phyloP scores from a whole-genome alignment of 768 basidiomycete species.

The Russula sp. region DNA sequence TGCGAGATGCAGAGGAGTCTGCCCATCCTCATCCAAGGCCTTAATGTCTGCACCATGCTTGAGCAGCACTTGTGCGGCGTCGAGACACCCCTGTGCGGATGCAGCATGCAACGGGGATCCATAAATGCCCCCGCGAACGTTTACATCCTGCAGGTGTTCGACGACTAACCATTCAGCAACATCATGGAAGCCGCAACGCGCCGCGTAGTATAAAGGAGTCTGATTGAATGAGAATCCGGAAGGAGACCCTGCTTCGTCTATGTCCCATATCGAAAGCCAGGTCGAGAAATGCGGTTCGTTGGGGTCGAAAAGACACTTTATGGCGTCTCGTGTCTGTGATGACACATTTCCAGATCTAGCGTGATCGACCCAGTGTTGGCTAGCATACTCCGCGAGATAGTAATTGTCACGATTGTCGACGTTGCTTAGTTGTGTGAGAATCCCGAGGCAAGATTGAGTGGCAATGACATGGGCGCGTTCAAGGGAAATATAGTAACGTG shows the following conservation, averaged over 20 bases:
- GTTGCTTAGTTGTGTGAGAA: background rate
- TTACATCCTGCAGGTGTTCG: background rate
- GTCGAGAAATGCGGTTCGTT: background rate
- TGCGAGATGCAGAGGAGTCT: background rate
- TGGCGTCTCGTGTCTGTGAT: background rate
- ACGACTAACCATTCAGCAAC: background rate
- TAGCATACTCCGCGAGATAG: conserved; percentile 1
- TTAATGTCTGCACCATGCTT: background rate
- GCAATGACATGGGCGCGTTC: background rate
- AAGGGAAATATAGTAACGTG: background rate
- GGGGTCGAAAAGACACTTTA: background rate
- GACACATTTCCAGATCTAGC: background rate
- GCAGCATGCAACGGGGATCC: background rate
- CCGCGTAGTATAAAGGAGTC: background rate
- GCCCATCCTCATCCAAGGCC: no score
- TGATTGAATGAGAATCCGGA: no score
- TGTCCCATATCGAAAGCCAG: background rate
- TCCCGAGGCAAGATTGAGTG: background rate
- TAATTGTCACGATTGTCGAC: background rate
- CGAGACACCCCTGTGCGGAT: background rate
- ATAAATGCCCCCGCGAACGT: no score
- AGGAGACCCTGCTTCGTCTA: no score
- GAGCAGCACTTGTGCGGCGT: background rate
- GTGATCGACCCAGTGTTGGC: background rate
- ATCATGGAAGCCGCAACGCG: background rate